Evolutionary conservation across 495 filamentous ascomycete genomes (phyloP), one percentile per base, ranked within the genome.

Genomic region (Trichoderma orchidacearum): DNA sequence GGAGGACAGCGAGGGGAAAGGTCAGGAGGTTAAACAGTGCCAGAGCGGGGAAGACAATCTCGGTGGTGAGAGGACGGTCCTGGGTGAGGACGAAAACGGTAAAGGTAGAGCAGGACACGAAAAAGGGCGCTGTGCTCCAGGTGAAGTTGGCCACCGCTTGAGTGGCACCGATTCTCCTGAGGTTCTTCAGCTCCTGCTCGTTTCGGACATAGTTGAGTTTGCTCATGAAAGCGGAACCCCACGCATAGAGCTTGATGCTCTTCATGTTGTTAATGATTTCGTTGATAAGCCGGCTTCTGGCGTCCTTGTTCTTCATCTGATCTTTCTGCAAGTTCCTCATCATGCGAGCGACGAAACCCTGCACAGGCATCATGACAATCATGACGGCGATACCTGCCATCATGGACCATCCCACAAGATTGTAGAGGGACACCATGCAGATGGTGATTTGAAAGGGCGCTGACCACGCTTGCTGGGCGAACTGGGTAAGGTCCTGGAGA

Each of bases 231-330:
- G 94, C 90, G 25, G 82, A 84, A 35, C 90, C 89, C 94, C 94
- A 99, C 41, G 91, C 94, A 72, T 96, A 99, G 25, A 99, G 81
- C 71, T 99, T 97, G 73, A 97, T 97, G 66, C 87, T 92, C 74
- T 97, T 97, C 83, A 97, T 96, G 68, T 96, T 96, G 77, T 97
- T 97, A 64, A 97, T 72, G 59, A 99, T 97, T 73, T 99, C 94
- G 5, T 94, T 93, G 79, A 96, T 95, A 55, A 99, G 69, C 31
- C 92, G 77, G 27, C 93, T 95, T 59, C 94, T 83, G 7, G 90
- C 80, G 63, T 99, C 94, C 70, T 99, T 99, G 71, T 97, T 97
- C 74, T 92, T 95, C 94, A 99, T 99, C 72, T 99, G 94, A 57
- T 80, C 71, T 67, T 96, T 95, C 66, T 97, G 94, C 52, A 99